Evolutionary conservation across 208 protist genomes (phyloP).

Genomic region (Herpetomonas samuelpessoai): DNA sequence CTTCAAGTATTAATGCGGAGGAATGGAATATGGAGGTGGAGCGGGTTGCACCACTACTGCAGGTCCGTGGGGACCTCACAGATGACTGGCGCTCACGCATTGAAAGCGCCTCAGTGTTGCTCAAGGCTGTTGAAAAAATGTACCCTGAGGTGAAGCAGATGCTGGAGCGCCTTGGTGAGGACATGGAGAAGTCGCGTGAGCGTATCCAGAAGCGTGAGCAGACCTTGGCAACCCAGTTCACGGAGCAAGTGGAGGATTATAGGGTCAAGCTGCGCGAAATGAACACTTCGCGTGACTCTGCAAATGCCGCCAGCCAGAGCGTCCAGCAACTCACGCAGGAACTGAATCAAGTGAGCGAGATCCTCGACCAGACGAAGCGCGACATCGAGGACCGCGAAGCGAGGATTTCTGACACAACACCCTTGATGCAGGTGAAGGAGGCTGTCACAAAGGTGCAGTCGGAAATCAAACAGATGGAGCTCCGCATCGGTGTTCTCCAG

Average conservation of each 20-base stretch:
- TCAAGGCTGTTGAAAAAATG: conserved; percentile 89
- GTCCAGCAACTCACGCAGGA: conserved; percentile 87
- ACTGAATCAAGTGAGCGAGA: conserved; percentile 85
- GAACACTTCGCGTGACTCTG: conserved; percentile 71
- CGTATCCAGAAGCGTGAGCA: conserved; percentile 90
- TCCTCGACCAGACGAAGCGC: conserved; percentile 81
- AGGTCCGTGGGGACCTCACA: conserved; percentile 48
- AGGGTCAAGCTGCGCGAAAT: conserved; percentile 85
- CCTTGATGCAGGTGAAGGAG: conserved; percentile 89
- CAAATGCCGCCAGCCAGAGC: conserved; percentile 75
- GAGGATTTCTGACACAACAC: conserved; percentile 87
- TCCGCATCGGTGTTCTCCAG: conserved; percentile 88
- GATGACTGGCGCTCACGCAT: conserved; percentile 87
- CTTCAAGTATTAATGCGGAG: conserved; percentile 70
- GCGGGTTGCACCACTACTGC: conserved; percentile 77
- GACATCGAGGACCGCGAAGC: conserved; percentile 85
- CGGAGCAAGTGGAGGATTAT: conserved; percentile 86
- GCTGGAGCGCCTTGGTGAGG: conserved; percentile 71
- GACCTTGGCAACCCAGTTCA: conserved; percentile 89
- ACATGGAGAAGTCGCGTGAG: conserved; percentile 86
- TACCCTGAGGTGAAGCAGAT: conserved; percentile 88
- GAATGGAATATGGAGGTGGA: conserved; percentile 91
- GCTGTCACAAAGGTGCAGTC: conserved; percentile 78
- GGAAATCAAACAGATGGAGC: conserved; percentile 89
- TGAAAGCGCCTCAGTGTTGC: conserved; percentile 69